Evolutionary conservation across 352 stramenopile genomes (phyloP).

Genomic region (Phytophthora brassicae): DNA sequence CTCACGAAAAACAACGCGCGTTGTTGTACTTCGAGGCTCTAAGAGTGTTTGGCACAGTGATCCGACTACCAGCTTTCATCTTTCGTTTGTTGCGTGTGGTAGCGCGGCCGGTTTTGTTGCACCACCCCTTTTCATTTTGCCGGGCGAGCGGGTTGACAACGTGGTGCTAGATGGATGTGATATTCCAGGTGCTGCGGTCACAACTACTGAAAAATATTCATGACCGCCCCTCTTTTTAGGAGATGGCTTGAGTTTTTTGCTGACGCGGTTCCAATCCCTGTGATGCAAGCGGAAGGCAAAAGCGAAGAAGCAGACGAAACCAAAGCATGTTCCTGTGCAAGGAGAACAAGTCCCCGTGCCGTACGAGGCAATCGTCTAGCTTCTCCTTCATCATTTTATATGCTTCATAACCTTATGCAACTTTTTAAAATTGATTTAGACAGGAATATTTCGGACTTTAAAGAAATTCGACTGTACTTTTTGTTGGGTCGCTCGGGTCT

Average conservation of each 20-base stretch:
- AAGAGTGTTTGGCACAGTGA: neutral
- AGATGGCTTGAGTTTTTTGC: neutral
- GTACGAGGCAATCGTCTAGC: too few species aligned
- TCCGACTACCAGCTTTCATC: constrained; percentile 22
- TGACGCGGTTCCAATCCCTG: neutral
- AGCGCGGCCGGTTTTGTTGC: constrained; percentile 14
- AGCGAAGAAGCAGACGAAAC: too few species aligned
- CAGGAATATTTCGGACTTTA: too few species aligned
- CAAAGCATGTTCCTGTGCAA: too few species aligned
- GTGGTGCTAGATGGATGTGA: neutral
- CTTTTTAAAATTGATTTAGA: too few species aligned
- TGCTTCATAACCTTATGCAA: too few species aligned
- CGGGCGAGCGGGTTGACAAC: neutral
- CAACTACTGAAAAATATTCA: neutral
- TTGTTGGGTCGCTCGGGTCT: too few species aligned
- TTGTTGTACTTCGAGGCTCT: neutral
- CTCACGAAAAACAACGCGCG: neutral
- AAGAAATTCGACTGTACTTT: too few species aligned
- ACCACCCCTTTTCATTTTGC: constrained; percentile 19
- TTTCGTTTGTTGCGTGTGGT: constrained; percentile 31
- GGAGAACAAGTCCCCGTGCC: too few species aligned
- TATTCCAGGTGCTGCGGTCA: neutral
- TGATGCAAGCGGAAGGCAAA: too few species aligned
- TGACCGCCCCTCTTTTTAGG: neutral
- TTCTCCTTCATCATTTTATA: too few species aligned